A percentile compares a stretch with the other conserved stretches of the same genome.
Evolutionary conservation across 2,329 filamentous ascomycete genomes (phyloP).

Genomic region (Didymella sp.): DNA sequence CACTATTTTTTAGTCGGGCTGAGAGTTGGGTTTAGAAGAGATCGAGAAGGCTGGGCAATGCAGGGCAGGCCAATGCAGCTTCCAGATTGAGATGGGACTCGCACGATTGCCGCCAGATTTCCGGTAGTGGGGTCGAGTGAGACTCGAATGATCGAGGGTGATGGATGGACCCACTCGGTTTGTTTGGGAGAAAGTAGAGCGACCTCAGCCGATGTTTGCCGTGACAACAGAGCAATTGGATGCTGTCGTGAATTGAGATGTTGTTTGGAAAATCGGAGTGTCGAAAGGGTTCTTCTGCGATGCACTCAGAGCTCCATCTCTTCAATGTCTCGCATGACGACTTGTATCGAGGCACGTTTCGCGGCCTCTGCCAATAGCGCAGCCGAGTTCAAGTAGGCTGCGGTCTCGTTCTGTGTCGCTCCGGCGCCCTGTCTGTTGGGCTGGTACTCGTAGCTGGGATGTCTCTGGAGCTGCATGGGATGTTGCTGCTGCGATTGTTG

Average conservation of each 20-base stretch:
- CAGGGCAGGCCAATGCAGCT: slow-evolving; percentile 6
- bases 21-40: slow-evolving; percentile 9
- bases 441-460: slow-evolving; percentile 44
- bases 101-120: neutral
- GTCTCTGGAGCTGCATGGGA: slow-evolving; percentile 37
- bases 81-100: neutral
- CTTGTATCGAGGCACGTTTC: slow-evolving; percentile 88
- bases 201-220: slow-evolving; percentile 29
- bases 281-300: neutral
- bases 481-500: slow-evolving; percentile 41
- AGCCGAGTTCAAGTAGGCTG: slow-evolving; percentile 77
- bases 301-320: slow-evolving; percentile 63
- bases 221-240: slow-evolving; percentile 4
- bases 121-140: slow-evolving; percentile 18
- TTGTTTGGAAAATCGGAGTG: neutral
- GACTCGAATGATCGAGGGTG: slow-evolving; percentile 16
- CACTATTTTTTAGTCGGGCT: slow-evolving; percentile 8
- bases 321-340: slow-evolving; percentile 86
- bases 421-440: slow-evolving; percentile 47
- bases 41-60: slow-evolving; percentile 6
- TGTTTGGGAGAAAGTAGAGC: slow-evolving; percentile 21
- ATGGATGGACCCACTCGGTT: slow-evolving; percentile 26
- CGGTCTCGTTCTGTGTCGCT: slow-evolving; percentile 55
- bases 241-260: slow-evolving; percentile 1
- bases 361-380: slow-evolving; percentile 90